Base-by-base conservation (phyloP, 108 stramenopile species). In the Cyclotella baltica region DNA sequence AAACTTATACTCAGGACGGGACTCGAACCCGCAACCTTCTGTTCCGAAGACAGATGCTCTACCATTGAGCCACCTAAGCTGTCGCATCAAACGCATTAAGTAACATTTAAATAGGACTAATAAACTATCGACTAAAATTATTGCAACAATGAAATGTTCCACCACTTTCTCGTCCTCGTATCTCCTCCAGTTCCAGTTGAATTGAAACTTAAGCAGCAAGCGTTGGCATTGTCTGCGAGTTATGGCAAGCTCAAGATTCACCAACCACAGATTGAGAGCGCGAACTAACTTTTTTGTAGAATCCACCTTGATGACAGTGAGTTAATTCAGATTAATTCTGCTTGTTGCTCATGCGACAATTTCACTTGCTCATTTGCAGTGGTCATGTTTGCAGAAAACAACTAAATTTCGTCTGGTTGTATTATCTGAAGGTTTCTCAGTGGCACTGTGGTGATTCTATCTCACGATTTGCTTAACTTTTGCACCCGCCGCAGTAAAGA, bases 1-100 rank as follows among this genome's bases (percentile, higher is more conserved):
- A n/a, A n/a, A n/a, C n/a, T n/a, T n/a, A 0, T 88, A 89, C 89
- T 87, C 83, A 52, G 67, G 86, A 81, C 79, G 90, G 91, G 93
- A 88, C 87, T 94, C 91, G 91, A 92, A 94, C 91, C 91, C 90
- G 77, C 89, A 94, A 91, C 93, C 93, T 92, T 94, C 89, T 88
- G 93, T 94, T 94, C 89, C 93, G 93, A 94, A 94, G 93, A 94
- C 93, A 88, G 89, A 94, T 89, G 93, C 93, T 90, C 93, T 94
- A 84, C 93, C 93, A 90, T 94, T 94, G 93, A 90, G 93, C 93
- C 93, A 94, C 85, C 69, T 61, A 74, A 81, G 80, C 80, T 56
- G 51, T 16, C 0, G 29, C 27, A 25, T 16, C 13, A 30, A 61
- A 19, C 16, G 5, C 20, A 59, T 30, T 5, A 30, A 11, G 31